Evolutionary conservation across 2,329 filamentous ascomycete genomes (phyloP).

Genomic region (Colletotrichum musicola): DNA sequence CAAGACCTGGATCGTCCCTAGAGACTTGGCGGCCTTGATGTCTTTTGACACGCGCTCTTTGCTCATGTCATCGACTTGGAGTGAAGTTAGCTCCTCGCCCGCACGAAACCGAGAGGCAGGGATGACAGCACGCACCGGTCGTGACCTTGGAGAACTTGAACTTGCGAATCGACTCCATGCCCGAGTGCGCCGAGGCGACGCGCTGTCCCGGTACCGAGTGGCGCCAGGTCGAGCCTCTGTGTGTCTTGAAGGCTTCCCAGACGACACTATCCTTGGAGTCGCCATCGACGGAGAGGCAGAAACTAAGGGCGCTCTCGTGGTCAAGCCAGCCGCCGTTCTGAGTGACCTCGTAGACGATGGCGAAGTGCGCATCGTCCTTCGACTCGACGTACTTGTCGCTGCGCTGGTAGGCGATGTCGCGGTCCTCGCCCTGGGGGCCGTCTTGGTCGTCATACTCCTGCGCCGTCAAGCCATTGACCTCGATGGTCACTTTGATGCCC

Average conservation of each 20-base stretch:
- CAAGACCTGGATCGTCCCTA: constrained; percentile 41
- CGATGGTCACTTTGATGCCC: constrained; percentile 43
- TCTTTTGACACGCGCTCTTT: constrained; percentile 28
- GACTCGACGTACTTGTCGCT: constrained; percentile 41
- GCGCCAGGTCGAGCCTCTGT: neutral
- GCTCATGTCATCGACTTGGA: constrained; percentile 32
- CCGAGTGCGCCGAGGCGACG: neutral
- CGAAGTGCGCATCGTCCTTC: constrained; percentile 39
- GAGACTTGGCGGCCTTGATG: constrained; percentile 24
- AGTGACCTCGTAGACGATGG: constrained; percentile 35
- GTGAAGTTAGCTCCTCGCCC: constrained; percentile 9
- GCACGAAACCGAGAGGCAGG: no score
- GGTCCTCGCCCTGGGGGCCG: constrained; percentile 1
- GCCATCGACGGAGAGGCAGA: constrained; percentile 41
- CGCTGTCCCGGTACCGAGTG: constrained; percentile 5
- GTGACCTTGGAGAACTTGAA: constrained; percentile 41
- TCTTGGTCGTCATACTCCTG: constrained; percentile 42
- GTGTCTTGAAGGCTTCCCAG: neutral
- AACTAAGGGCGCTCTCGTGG: constrained; percentile 32
- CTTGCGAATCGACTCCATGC: constrained; percentile 26
- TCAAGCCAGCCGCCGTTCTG: constrained; percentile 32
- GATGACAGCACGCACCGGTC: constrained; percentile 33
- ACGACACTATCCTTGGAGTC: constrained; percentile 19
- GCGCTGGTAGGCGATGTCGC: neutral
- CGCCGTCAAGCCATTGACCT: constrained; percentile 39